Conservation (phyloP, 129 eudicot species). For the Dittrichia graveolens region DNA sequence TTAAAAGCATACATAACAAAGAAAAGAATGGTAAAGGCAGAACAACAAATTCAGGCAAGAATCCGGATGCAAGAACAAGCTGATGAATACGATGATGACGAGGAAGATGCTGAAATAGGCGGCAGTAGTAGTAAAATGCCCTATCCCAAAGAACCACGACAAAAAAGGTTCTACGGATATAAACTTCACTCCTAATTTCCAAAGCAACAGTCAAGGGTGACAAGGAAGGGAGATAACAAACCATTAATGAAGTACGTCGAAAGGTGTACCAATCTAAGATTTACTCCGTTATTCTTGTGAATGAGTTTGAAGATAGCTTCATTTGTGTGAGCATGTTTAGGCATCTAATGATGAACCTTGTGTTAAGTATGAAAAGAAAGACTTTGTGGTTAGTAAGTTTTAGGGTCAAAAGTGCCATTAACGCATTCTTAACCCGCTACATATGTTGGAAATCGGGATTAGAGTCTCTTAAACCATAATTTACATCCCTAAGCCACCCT, state of each 20-base stretch:
- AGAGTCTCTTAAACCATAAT: too few relatives aligned
- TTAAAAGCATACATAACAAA: neutral
- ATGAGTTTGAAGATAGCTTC: slow-evolving; percentile 21
- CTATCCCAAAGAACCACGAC: slow-evolving; percentile 1
- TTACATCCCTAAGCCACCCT: too few relatives aligned
- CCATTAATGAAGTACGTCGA: neutral
- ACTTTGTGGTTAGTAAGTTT: too few relatives aligned
- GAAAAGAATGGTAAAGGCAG: neutral
- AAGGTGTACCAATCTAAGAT: too few relatives aligned
- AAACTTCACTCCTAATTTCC: neutral
- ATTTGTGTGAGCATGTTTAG: too few relatives aligned
- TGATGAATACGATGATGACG: neutral
- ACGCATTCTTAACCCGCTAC: too few relatives aligned
- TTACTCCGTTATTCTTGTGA: too few relatives aligned
- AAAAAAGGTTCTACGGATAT: slow-evolving; percentile 6
- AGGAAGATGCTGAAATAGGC: neutral
- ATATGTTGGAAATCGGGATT: too few relatives aligned
- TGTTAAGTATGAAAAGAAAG: too few relatives aligned
- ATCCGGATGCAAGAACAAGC: too few relatives aligned
- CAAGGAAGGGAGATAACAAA: slow-evolving; percentile 2
- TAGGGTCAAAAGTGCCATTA: too few relatives aligned
- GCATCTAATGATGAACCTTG: too few relatives aligned
- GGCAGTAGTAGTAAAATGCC: neutral
- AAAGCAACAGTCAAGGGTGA: neutral
- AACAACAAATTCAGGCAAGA: neutral